Evolutionary conservation across 73 alveolate species (phyloP), one percentile per base, ranked within the genome.

Genomic region (Paraurostyla sp.): DNA sequence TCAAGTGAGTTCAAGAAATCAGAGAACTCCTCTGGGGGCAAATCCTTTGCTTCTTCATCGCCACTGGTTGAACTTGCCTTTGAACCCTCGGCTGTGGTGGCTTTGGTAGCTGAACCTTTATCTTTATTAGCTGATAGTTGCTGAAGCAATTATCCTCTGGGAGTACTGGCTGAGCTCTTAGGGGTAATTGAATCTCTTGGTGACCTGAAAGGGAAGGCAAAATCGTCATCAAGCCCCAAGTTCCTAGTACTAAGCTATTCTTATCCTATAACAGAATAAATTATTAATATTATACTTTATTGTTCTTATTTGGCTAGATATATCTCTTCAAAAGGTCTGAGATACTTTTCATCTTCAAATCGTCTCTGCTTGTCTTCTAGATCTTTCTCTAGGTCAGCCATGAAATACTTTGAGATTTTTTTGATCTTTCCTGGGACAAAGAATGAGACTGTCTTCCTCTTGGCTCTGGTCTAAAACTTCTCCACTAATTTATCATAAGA

Each of bases 1-100:
- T 83, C 92, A 0, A 6, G 54, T 0, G 57, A 22, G 50, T 11
- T 9, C 9, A 71, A 23, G 35, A 41, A 59, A 40, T 88, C 88
- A 32, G 30, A 59, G 33, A 88, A 60, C 45, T 88, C 94, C 30
- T 88, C 87, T 18, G 80, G 40, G 11, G 89, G 89, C 29, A 78
- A 54, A 20, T 78, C 89, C 50, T 78, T 78, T 27, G 89, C 80
- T 0, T 78, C 76, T 23, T 78, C 89, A 11, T 54, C 89, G 0
- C 89, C 89, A 15, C n/a, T n/a, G n/a, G n/a, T n/a, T n/a, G n/a
- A n/a, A n/a, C n/a, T n/a, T n/a, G n/a, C n/a, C n/a, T n/a, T n/a
- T n/a, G 4, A 2, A 20, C 52, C 59, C 27, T 33, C 20, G 16
- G 75, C 30, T 36, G 23, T 78, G 30, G 29, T 15, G 22, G 3